These are phyloP conservation scores for Globisporangium paddicum DNA, from an alignment of 352 stramenopile species.

Conservation along the genomic window DNA sequence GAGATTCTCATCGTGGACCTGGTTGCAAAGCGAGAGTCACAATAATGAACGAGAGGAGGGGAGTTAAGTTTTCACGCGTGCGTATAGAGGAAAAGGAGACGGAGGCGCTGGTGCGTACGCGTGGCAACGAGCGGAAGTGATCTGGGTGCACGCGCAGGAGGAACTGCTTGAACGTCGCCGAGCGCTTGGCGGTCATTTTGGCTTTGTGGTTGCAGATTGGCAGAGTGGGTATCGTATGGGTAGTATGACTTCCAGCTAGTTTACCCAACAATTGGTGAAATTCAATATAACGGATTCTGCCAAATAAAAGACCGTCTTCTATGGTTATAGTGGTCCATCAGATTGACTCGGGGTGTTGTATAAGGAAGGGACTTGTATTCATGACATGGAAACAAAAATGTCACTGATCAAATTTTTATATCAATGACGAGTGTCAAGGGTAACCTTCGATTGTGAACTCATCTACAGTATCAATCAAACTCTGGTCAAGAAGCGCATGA, in stretches of 20 bases:
- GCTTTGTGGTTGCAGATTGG: slow-evolving; percentile 7
- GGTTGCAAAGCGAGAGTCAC: neutral
- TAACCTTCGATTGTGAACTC: neutral
- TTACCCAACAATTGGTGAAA: too few species aligned
- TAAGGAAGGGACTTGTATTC: neutral
- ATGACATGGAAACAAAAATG: neutral
- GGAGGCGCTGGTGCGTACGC: slow-evolving; percentile 10
- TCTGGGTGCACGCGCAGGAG: slow-evolving; percentile 66
- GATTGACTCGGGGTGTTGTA: neutral
- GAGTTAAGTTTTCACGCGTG: neutral
- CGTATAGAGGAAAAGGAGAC: neutral
- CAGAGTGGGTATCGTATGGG: too few species aligned
- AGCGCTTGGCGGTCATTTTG: slow-evolving; percentile 41
- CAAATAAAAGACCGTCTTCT: neutral
- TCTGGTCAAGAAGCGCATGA: neutral
- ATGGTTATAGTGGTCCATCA: neutral
- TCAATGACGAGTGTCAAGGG: too few species aligned
- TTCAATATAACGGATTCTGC: neutral
- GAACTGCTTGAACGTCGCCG: slow-evolving; percentile 63
- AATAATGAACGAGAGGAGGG: neutral
- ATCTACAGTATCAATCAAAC: neutral
- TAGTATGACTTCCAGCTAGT: too few species aligned
- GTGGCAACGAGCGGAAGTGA: slow-evolving; percentile 51
- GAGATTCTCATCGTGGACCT: slow-evolving; percentile 69
- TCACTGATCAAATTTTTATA: too few species aligned